Percentiles rank a stretch among this genome's conserved stretches.
These are phyloP conservation scores for Entomortierella lignicola DNA, from an alignment of 192 early-diverging fungal species.

Conservation along the genomic window DNA sequence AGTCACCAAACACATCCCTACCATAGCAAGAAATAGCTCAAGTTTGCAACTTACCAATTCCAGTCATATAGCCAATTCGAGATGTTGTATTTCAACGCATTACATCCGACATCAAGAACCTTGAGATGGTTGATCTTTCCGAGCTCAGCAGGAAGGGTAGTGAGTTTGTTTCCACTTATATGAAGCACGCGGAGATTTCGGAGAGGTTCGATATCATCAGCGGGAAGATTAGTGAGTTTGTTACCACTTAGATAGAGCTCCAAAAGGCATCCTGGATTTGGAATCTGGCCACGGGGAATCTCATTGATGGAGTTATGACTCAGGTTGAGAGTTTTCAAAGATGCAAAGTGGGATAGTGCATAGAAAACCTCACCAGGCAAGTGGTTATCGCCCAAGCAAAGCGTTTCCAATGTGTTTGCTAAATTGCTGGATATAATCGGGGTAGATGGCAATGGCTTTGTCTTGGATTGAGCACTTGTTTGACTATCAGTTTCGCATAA, in stretches of 20 bases:
- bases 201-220: constrained; percentile 84
- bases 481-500: constrained; percentile 1
- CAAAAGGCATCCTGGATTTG: constrained; percentile 69
- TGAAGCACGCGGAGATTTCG: constrained; percentile 78
- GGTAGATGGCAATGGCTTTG: constrained; percentile 54
- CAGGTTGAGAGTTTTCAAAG: constrained; percentile 83
- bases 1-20: too few relatives aligned
- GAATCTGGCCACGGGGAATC: constrained; percentile 80
- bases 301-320: constrained; percentile 88
- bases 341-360: constrained; percentile 75
- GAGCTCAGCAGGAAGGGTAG: constrained; percentile 91
- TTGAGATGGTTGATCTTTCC: constrained; percentile 86
- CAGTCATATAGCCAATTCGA: constrained; percentile 96
- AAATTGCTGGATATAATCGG: constrained; percentile 33
- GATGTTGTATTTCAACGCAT: constrained; percentile 92
- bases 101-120: constrained; percentile 87
- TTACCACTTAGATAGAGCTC: constrained; percentile 91
- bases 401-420: constrained; percentile 62
- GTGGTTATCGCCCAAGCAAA: constrained; percentile 87
- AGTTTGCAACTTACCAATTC: constrained; percentile 94
- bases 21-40: too few relatives aligned
- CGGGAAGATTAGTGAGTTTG: constrained; percentile 83
- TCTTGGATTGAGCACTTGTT: constrained; percentile 29
- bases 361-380: constrained; percentile 87
- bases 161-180: constrained; percentile 91